Conservation (phyloP, 2,329 filamentous ascomycete genomes). For the Furcasterigmium furcatum region DNA sequence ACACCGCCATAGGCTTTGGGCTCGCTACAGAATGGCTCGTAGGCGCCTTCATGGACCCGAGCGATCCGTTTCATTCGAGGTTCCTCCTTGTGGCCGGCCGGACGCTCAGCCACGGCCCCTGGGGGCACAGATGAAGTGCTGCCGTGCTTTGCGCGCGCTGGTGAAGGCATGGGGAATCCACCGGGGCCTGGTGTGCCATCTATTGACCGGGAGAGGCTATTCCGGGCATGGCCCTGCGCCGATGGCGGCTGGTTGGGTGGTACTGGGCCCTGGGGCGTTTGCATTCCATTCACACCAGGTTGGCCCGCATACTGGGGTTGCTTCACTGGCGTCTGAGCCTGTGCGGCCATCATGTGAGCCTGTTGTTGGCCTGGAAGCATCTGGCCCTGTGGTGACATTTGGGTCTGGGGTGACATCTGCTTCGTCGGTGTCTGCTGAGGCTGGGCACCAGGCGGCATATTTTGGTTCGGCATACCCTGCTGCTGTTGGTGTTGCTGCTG, state of each 20-base stretch:
- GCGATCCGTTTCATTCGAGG: constrained; percentile 33
- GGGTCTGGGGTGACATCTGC: constrained; percentile 27
- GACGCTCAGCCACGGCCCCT: constrained; percentile 10
- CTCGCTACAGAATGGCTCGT: constrained; percentile 52
- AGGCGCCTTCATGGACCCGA: constrained; percentile 45
- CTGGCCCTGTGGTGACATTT: constrained; percentile 24
- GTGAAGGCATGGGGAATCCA: constrained; percentile 44
- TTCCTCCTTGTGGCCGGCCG: constrained; percentile 8
- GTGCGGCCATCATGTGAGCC: constrained; percentile 6
- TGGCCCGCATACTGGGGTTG: constrained; percentile 45
- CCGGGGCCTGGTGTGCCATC: constrained; percentile 38
- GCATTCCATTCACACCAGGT: constrained; percentile 45
- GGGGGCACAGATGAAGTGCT: constrained; percentile 38
- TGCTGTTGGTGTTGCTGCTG: constrained; percentile 40
- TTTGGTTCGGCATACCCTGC: constrained; percentile 18
- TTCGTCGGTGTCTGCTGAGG: constrained; percentile 38
- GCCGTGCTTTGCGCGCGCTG: constrained; percentile 35
- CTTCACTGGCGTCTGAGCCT: constrained; percentile 30
- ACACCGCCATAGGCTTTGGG: constrained; percentile 68
- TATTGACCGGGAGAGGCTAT: constrained; percentile 48
- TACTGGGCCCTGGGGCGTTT: constrained; percentile 37
- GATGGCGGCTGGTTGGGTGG: constrained; percentile 40
- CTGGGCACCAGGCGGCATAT: constrained; percentile 26
- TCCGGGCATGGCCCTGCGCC: constrained; percentile 41
- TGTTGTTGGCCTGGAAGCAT: constrained; percentile 31